Conservation (phyloP, 345 rosid species). For the Brassica carinata region DNA sequence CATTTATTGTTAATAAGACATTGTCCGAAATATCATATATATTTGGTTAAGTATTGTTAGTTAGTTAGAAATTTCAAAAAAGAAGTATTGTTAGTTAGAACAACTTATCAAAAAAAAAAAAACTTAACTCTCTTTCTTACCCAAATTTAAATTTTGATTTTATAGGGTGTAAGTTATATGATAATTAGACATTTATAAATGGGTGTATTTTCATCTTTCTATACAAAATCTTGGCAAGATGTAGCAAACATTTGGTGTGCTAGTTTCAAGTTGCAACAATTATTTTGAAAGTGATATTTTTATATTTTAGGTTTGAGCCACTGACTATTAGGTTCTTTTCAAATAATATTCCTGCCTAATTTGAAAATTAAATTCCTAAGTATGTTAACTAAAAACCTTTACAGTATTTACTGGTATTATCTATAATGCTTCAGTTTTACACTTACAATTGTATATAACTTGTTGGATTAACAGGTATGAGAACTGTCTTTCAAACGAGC, state of each 20-base stretch:
- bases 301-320: background rate
- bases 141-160: background rate
- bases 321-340: background rate
- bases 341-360: background rate
- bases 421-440: background rate
- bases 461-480: slow-evolving; percentile 37
- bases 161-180: background rate
- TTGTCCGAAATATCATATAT: background rate
- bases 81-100: too few relatives aligned
- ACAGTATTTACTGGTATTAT: background rate
- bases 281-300: background rate
- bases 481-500: slow-evolving; percentile 70
- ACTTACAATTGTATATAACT: background rate
- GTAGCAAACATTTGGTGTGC: background rate
- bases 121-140: background rate
- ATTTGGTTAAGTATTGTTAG: too few relatives aligned
- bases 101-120: too few relatives aligned
- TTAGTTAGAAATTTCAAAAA: too few relatives aligned
- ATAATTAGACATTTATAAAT: background rate
- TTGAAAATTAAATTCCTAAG: background rate
- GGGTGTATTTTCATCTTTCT: background rate
- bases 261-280: background rate
- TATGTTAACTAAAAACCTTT: too few relatives aligned
- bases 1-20: too few relatives aligned
- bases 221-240: background rate